Conservation (phyloP, 495 filamentous ascomycete genomes). For the Tetracladium marchalianum region DNA sequence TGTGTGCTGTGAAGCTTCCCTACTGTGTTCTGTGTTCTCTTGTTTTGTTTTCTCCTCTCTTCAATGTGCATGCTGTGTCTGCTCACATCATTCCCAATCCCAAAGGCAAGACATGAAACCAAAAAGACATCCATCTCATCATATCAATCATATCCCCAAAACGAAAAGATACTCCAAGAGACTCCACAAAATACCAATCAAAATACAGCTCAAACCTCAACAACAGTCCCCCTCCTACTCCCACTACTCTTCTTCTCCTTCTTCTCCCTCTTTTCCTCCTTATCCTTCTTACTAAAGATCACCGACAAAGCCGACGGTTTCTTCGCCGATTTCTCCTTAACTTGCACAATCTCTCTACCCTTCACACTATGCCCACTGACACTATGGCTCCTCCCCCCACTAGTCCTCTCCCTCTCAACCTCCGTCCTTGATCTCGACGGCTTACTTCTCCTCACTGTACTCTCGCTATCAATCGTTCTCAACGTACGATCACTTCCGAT, state of each 20-base stretch:
- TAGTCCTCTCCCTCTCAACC: conserved; percentile 5
- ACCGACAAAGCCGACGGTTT: conserved; percentile 35
- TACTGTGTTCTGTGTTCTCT: no score
- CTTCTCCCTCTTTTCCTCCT: conserved; percentile 32
- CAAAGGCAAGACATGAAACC: no score
- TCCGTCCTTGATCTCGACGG: conserved; percentile 2
- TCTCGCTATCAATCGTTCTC: conserved; percentile 22
- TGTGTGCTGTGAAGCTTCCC: no score
- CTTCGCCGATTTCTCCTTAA: conserved; percentile 32
- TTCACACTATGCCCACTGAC: conserved; percentile 12
- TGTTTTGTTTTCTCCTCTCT: no score
- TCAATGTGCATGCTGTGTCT: no score
- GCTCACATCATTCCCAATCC: no score
- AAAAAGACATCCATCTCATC: no score
- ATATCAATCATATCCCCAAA: no score
- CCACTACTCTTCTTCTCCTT: conserved; percentile 20
- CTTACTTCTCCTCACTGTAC: conserved; percentile 7
- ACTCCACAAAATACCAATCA: no score
- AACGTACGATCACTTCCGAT: conserved; percentile 18
- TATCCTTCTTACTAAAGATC: conserved; percentile 26
- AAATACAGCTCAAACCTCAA: no score
- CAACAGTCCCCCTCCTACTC: conserved; percentile 19
- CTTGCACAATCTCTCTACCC: conserved; percentile 23
- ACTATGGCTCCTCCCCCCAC: conserved; percentile 18
- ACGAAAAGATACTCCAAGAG: no score